Conservation (phyloP, 2,329 filamentous ascomycete genomes). For the Davidsoniella virescens region DNA sequence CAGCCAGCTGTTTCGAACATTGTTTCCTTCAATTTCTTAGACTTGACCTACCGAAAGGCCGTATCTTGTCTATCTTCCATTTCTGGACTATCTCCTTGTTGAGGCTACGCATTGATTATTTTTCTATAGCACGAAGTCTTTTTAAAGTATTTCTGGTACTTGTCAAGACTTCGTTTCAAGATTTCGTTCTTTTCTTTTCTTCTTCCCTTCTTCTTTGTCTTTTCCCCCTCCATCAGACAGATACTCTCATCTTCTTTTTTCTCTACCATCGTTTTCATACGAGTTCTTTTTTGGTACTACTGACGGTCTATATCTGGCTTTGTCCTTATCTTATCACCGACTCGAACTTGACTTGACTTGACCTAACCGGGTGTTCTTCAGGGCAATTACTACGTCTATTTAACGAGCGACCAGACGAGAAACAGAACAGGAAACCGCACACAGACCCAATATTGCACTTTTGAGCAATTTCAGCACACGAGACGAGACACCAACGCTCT, state of each 20-base stretch:
- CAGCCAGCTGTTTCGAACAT: background rate
- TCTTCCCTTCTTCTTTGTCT: conserved; percentile 4
- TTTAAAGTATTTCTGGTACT: conserved; percentile 1
- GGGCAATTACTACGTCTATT: conserved; percentile 10
- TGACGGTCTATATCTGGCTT: background rate
- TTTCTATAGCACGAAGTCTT: no score
- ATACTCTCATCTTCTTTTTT: background rate
- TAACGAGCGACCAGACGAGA: conserved; percentile 10
- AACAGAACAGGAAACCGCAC: background rate
- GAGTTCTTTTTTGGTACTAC: background rate
- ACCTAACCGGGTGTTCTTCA: conserved; percentile 12
- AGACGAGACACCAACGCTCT: conserved; percentile 3
- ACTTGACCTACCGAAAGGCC: background rate
- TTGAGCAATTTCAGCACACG: no score
- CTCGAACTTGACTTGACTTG: background rate
- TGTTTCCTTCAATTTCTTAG: conserved; percentile 6
- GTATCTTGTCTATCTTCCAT: no score
- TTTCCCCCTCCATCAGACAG: background rate
- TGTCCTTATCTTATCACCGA: conserved; percentile 1
- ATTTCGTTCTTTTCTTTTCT: conserved; percentile 3
- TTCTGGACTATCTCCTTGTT: no score
- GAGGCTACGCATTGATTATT: no score
- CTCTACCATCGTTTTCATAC: background rate
- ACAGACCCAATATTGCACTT: background rate
- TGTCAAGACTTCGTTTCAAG: background rate